phyloP scores from a whole-genome alignment of 352 stramenopile species.

The Blastocystis sp. region DNA sequence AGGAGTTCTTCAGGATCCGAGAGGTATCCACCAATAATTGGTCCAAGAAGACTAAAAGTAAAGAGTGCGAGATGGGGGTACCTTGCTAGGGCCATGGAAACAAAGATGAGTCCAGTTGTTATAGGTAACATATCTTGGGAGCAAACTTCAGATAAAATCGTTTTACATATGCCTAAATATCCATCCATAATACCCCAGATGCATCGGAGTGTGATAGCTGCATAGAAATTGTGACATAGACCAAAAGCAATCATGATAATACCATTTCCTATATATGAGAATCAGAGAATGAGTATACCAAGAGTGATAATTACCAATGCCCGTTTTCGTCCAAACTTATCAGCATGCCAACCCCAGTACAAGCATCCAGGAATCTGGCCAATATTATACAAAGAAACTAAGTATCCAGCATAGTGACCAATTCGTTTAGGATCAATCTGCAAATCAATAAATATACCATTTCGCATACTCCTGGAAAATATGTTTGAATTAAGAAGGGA shows the following conservation, averaged over 20 bases:
- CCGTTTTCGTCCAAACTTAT: slow-evolving; percentile 31
- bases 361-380: slow-evolving; percentile 55
- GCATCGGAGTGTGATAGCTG: slow-evolving; percentile 38
- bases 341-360: slow-evolving; percentile 56
- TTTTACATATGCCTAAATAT: slow-evolving; percentile 65
- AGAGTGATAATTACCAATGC: slow-evolving; percentile 26
- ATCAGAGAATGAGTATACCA: background rate
- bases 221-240: slow-evolving; percentile 47
- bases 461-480: background rate
- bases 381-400: slow-evolving; percentile 59
- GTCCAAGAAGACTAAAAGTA: background rate
- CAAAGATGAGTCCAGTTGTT: slow-evolving; percentile 40
- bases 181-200: slow-evolving; percentile 56
- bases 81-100: slow-evolving; percentile 10
- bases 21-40: slow-evolving; percentile 51
- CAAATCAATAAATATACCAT: too few species aligned
- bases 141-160: slow-evolving; percentile 40
- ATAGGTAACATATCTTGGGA: slow-evolving; percentile 39
- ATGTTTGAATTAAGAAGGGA: slow-evolving; percentile 38
- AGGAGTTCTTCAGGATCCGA: slow-evolving; percentile 51
- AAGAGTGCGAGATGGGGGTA: background rate
- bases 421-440: slow-evolving; percentile 44
- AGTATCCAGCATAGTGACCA: slow-evolving; percentile 57
- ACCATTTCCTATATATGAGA: background rate
- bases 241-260: slow-evolving; percentile 56